Evolutionary conservation across 495 filamentous ascomycete species (phyloP).

Genomic region (Hypoxylon cercidicola): DNA sequence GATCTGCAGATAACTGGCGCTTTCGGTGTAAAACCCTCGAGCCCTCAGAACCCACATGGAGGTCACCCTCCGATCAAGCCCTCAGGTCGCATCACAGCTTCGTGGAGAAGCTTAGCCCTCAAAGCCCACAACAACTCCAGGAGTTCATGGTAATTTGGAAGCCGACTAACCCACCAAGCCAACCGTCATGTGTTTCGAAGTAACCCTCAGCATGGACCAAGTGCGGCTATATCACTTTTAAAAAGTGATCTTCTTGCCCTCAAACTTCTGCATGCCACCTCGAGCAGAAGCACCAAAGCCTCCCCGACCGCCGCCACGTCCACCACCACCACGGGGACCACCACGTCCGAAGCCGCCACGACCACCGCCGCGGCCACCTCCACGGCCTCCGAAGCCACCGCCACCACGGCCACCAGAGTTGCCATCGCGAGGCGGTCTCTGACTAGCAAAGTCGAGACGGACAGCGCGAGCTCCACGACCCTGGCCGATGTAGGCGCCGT

Average conservation of each 20-base stretch:
- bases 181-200: slow-evolving; percentile 50
- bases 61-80: slow-evolving; percentile 56
- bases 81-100: slow-evolving; percentile 60
- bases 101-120: slow-evolving; percentile 55
- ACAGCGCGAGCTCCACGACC: slow-evolving; percentile 67
- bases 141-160: slow-evolving; percentile 53
- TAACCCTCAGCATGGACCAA: slow-evolving; percentile 54
- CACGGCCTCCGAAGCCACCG: slow-evolving; percentile 54
- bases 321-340: slow-evolving; percentile 58
- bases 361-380: slow-evolving; percentile 62
- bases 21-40: slow-evolving; percentile 38
- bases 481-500: slow-evolving; percentile 79
- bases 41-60: slow-evolving; percentile 53
- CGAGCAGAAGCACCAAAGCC: slow-evolving; percentile 51
- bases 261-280: slow-evolving; percentile 65
- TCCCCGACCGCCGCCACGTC: slow-evolving; percentile 55
- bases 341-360: slow-evolving; percentile 57
- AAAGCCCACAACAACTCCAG: slow-evolving; percentile 60
- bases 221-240: slow-evolving; percentile 61
- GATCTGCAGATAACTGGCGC: slow-evolving; percentile 25
- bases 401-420: slow-evolving; percentile 57
- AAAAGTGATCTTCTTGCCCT: slow-evolving; percentile 93
- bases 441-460: slow-evolving; percentile 89
- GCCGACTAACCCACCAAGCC: slow-evolving; percentile 63
- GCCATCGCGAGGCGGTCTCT: slow-evolving; percentile 71